phyloP scores from a whole-genome alignment of 129 eudicot genomes.

The Mikania micrantha region DNA sequence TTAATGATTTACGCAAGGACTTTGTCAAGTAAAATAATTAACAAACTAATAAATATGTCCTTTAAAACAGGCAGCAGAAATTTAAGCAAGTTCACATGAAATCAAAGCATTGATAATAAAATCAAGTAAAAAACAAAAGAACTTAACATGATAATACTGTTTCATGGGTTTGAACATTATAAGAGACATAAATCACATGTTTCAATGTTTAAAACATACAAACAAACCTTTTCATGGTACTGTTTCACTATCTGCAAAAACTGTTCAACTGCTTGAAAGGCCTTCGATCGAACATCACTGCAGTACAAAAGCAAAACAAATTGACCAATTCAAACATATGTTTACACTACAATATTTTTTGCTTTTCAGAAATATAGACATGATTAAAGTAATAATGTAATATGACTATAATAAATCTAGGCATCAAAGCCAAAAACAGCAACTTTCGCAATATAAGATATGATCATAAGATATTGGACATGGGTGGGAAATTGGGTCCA shows the following conservation, averaged over 20 bases:
- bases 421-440: background rate
- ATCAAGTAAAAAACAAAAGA: background rate
- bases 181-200: background rate
- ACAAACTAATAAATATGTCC: background rate
- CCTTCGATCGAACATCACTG: slow-evolving; percentile 95
- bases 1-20: background rate
- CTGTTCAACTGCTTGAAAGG: slow-evolving; percentile 92
- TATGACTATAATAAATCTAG: background rate
- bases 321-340: background rate
- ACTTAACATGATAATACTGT: background rate
- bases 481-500: no score
- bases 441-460: background rate
- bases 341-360: background rate
- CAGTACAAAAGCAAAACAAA: background rate
- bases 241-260: slow-evolving; percentile 83
- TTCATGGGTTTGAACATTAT: background rate
- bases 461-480: background rate
- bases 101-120: background rate
- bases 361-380: background rate
- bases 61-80: background rate
- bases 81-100: background rate
- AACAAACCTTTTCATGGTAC: slow-evolving; percentile 65
- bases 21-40: slow-evolving; percentile 4
- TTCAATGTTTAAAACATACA: background rate
- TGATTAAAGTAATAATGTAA: background rate